phyloP scores from a whole-genome alignment of 257 asterid species.

The Solanum medicagineum region DNA sequence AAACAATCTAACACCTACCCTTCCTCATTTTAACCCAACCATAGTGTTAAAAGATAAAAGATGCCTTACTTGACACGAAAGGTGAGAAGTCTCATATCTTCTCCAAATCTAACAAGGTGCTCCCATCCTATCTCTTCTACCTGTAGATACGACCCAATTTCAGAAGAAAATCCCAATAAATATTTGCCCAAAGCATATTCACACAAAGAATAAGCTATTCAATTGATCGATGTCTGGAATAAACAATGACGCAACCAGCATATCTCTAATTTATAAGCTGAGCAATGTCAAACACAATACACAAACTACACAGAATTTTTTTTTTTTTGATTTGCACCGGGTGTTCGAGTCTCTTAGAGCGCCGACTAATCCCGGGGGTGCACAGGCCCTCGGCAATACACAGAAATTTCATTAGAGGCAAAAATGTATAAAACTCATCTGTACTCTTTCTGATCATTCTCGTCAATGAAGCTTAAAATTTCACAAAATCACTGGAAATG shows the following conservation, averaged over 20 bases:
- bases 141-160: slow-evolving; percentile 21
- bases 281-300: neutral
- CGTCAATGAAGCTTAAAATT: neutral
- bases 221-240: neutral
- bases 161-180: neutral
- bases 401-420: neutral
- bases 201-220: neutral
- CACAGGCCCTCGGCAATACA: no score
- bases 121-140: slow-evolving; percentile 88
- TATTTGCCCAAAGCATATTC: neutral
- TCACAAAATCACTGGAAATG: neutral
- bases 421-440: neutral
- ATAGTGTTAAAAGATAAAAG: neutral
- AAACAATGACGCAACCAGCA: neutral
- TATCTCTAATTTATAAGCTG: neutral
- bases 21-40: neutral
- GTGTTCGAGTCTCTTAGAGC: no score
- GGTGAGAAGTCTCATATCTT: slow-evolving; percentile 46
- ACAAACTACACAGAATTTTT: neutral
- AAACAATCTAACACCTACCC: neutral
- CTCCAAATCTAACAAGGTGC: slow-evolving; percentile 47
- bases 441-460: neutral
- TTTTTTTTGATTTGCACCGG: no score
- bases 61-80: slow-evolving; percentile 43
- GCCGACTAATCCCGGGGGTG: no score